Percentiles rank a stretch among this genome's conserved stretches.
phyloP scores from a whole-genome alignment of 352 stramenopile genomes.

The Pythium sukuiense region DNA sequence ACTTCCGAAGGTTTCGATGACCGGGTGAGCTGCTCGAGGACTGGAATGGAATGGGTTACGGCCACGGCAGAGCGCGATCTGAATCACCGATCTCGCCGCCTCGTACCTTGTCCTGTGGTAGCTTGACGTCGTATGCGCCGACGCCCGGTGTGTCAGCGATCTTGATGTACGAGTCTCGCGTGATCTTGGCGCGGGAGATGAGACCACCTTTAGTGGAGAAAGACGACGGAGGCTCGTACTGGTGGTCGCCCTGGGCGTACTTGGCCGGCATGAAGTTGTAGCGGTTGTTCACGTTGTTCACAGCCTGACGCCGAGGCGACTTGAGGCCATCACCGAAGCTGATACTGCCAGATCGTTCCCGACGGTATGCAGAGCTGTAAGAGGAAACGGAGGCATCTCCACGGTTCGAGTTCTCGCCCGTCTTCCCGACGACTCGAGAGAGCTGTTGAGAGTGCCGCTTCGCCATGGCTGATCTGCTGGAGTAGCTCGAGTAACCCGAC shows the following conservation, averaged over 20 bases:
- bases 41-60: conserved; percentile 7
- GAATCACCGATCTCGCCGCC: conserved; percentile 50
- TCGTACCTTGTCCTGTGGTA: conserved; percentile 34
- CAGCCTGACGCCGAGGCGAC: conserved; percentile 22
- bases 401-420: conserved; percentile 22
- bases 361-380: conserved; percentile 29
- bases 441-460: conserved; percentile 31
- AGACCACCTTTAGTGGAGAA: conserved; percentile 46
- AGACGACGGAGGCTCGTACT: conserved; percentile 37
- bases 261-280: conserved; percentile 38
- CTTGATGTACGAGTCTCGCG: conserved; percentile 42
- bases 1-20: too few species aligned
- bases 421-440: conserved; percentile 25
- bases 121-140: conserved; percentile 46
- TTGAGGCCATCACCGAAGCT: conserved; percentile 21
- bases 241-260: conserved; percentile 29
- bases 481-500: conserved; percentile 36
- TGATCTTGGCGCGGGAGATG: conserved; percentile 37
- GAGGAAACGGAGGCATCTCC: conserved; percentile 35
- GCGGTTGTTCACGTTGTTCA: conserved; percentile 30
- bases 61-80: conserved; percentile 39
- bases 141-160: conserved; percentile 41
- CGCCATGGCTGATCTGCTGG: conserved; percentile 27
- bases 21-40: not conserved
- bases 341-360: conserved; percentile 25